These are phyloP conservation scores for Paragyromitra xinjiangensis DNA, from an alignment of 495 filamentous ascomycete genomes.

Conservation along the genomic window DNA sequence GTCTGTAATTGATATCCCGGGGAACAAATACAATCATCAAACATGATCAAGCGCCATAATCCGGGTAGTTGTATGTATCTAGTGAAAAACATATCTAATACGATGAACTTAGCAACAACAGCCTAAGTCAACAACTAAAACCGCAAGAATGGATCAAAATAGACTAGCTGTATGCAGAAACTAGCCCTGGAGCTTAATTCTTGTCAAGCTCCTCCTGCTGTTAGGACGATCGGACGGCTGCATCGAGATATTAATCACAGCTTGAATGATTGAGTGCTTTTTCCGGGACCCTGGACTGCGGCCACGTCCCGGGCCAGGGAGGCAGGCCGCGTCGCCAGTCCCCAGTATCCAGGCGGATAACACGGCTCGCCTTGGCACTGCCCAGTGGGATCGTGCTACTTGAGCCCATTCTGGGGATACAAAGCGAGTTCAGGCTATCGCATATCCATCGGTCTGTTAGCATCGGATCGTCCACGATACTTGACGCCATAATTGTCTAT, in stretches of 20 bases:
- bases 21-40: too few species aligned
- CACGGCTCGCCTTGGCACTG: background rate
- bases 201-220: background rate
- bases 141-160: background rate
- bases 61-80: too few species aligned
- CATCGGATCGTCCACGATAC: too few species aligned
- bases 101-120: background rate
- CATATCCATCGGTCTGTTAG: background rate
- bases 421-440: background rate
- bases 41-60: too few species aligned
- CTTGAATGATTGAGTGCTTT: background rate
- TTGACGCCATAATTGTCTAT: too few species aligned
- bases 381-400: background rate
- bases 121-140: too few species aligned
- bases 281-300: background rate
- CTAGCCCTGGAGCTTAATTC: background rate
- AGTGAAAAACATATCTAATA: too few species aligned
- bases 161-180: background rate
- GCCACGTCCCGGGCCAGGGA: background rate
- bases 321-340: background rate
- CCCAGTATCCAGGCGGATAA: background rate
- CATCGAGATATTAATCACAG: background rate
- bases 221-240: background rate
- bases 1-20: too few species aligned
- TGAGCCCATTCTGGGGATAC: background rate